Conservation (phyloP, 2,329 filamentous ascomycete genomes). For the Monilinia fructicola region DNA sequence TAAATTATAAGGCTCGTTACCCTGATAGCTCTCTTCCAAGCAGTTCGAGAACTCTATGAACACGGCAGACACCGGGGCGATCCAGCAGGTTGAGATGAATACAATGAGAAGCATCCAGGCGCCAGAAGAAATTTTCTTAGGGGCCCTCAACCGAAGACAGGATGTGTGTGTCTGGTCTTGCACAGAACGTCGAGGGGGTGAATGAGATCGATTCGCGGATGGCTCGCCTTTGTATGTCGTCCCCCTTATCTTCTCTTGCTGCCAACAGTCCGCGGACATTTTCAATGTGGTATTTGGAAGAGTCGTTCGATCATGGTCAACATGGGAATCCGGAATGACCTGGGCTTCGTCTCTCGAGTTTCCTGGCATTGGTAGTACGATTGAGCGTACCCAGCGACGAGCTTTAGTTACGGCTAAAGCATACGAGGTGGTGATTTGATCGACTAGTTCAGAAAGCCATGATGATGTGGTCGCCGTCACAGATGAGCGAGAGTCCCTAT, state of each 20-base stretch:
- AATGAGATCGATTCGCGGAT: neutral
- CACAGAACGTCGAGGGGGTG: neutral
- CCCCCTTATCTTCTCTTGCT: conserved; percentile 22
- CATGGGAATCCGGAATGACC: conserved; percentile 31
- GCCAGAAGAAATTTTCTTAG: conserved; percentile 20
- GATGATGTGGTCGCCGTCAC: conserved; percentile 29
- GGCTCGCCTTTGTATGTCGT: neutral
- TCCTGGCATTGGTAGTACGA: conserved; percentile 35
- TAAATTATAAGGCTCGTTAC: conserved; percentile 58
- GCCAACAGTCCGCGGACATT: conserved; percentile 32
- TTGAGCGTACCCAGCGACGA: conserved; percentile 33
- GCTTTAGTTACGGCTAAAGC: conserved; percentile 27
- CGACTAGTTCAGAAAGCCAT: conserved; percentile 34
- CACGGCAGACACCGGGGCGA: conserved; percentile 56
- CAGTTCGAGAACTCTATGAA: conserved; percentile 84
- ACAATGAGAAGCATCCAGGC: conserved; percentile 31
- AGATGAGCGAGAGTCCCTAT: conserved; percentile 6
- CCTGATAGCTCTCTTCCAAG: conserved; percentile 61
- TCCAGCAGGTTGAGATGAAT: conserved; percentile 33
- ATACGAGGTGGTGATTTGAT: conserved; percentile 27
- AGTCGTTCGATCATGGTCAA: conserved; percentile 31
- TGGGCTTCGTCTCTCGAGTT: conserved; percentile 29
- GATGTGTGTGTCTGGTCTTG: neutral
- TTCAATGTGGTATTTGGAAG: conserved; percentile 28
- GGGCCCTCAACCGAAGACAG: neutral